These are phyloP conservation scores for Skeletonema potamos DNA, from an alignment of 108 stramenopile species.

Conservation along the genomic window DNA sequence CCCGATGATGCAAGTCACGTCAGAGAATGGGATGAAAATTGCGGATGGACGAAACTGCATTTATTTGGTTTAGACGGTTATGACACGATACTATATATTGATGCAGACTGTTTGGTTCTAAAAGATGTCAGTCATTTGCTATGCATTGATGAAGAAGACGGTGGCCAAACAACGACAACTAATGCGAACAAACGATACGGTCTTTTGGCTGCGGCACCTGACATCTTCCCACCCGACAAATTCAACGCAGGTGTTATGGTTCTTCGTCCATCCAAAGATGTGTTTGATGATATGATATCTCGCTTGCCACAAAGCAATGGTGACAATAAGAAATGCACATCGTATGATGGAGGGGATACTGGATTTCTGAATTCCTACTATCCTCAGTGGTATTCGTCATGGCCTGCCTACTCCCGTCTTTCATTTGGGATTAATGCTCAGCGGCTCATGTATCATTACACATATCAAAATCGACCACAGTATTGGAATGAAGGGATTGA, in stretches of 20 bases:
- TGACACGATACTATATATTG: slow-evolving; percentile 79
- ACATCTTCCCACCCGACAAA: slow-evolving; percentile 80
- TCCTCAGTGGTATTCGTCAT: slow-evolving; percentile 61
- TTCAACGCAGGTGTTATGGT: slow-evolving; percentile 94
- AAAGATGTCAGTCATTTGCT: slow-evolving; percentile 65
- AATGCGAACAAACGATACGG: slow-evolving; percentile 44
- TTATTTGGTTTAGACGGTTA: slow-evolving; percentile 68
- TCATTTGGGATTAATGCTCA: slow-evolving; percentile 85
- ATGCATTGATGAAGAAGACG: slow-evolving; percentile 27
- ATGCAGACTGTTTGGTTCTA: slow-evolving; percentile 74
- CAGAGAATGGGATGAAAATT: slow-evolving; percentile 41
- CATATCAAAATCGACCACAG: slow-evolving; percentile 54
- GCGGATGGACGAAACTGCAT: slow-evolving; percentile 58
- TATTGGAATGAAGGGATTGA: slow-evolving; percentile 73
- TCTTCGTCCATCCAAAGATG: slow-evolving; percentile 57
- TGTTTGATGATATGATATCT: slow-evolving; percentile 52
- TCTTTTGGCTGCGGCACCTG: slow-evolving; percentile 85
- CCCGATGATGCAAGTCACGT: slow-evolving; percentile 23
- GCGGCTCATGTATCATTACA: slow-evolving; percentile 71
- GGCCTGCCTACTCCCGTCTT: slow-evolving; percentile 64
- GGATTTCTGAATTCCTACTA: slow-evolving; percentile 88
- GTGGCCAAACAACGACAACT: slow-evolving; percentile 5
- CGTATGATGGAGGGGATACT: slow-evolving; percentile 88
- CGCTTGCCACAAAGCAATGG: slow-evolving; percentile 6
- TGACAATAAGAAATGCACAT: slow-evolving; percentile 22